Percentiles rank a stretch among this genome's conserved stretches.
phyloP scores from a whole-genome alignment of 495 filamentous ascomycete species.

The Aspergillus saccharolyticus region DNA sequence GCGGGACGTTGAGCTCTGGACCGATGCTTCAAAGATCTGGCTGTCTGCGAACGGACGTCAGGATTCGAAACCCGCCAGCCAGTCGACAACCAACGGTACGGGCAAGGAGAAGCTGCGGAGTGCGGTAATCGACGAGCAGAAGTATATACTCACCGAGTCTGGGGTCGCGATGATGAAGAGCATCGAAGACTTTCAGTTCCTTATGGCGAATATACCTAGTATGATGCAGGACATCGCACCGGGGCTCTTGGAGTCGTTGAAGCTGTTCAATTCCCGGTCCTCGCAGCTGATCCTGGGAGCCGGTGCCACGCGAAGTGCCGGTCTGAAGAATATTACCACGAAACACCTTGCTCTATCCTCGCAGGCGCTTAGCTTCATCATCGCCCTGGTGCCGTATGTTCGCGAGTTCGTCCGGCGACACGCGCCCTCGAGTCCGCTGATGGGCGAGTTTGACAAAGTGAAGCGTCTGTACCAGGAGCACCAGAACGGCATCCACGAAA shows the following conservation, averaged over 20 bases:
- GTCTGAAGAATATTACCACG: constrained; percentile 92
- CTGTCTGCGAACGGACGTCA: constrained; percentile 37
- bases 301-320: constrained; percentile 84
- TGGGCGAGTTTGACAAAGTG: constrained; percentile 92
- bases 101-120: constrained; percentile 65
- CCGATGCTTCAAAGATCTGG: constrained; percentile 67
- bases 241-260: constrained; percentile 66
- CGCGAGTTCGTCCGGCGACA: constrained; percentile 87
- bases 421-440: constrained; percentile 55
- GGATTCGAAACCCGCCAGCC: constrained; percentile 27
- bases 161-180: constrained; percentile 72
- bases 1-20: constrained; percentile 71
- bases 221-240: constrained; percentile 79
- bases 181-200: constrained; percentile 74
- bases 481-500: constrained; percentile 88
- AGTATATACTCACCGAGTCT: constrained; percentile 80
- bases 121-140: constrained; percentile 78
- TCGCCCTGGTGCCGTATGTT: constrained; percentile 80
- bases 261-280: constrained; percentile 90
- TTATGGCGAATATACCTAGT: constrained; percentile 78
- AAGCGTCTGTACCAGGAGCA: constrained; percentile 87
- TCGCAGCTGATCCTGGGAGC: constrained; percentile 93
- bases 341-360: constrained; percentile 91
- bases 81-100: constrained; percentile 49
- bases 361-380: constrained; percentile 84